phyloP scores from a whole-genome alignment of 2,329 filamentous ascomycete species.

The Raffaelea ambrosiae region DNA sequence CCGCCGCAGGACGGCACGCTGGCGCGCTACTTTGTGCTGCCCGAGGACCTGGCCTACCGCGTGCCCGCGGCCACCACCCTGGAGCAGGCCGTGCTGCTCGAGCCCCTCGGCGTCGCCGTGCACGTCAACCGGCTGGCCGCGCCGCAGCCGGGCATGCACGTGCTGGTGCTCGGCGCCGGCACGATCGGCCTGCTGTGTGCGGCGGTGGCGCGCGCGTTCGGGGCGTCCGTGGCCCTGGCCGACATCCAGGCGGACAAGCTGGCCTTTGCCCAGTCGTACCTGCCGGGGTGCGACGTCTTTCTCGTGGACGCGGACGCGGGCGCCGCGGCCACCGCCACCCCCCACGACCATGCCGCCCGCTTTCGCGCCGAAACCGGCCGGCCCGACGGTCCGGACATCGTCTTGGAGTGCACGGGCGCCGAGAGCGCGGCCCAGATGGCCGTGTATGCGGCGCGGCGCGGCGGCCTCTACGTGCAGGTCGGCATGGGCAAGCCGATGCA shows the following conservation, averaged over 20 bases:
- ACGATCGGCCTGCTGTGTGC: constrained; percentile 83
- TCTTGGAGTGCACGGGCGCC: constrained; percentile 73
- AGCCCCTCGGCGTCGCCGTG: constrained; percentile 79
- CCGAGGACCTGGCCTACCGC: constrained; percentile 89
- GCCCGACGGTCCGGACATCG: constrained; percentile 58
- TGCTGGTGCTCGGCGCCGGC: constrained; percentile 80
- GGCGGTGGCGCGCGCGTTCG: constrained; percentile 75
- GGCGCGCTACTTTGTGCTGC: constrained; percentile 74
- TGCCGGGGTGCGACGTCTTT: no score
- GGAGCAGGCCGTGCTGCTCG: constrained; percentile 83
- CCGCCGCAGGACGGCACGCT: constrained; percentile 89
- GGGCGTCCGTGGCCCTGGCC: constrained; percentile 78
- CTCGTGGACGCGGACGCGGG: constrained; percentile 64
- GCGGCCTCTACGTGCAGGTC: constrained; percentile 76
- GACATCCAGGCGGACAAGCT: constrained; percentile 78
- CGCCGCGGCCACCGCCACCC: constrained; percentile 49
- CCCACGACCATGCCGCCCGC: constrained; percentile 66
- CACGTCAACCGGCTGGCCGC: constrained; percentile 63
- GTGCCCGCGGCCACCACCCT: constrained; percentile 68
- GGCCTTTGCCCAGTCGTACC: constrained; percentile 61
- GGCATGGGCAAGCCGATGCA: constrained; percentile 88
- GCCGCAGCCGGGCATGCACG: constrained; percentile 64
- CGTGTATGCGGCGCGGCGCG: constrained; percentile 60
- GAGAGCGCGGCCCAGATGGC: constrained; percentile 69
- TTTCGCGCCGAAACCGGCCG: constrained; percentile 57